Evolutionary conservation across 306 rosid genomes (phyloP), one percentile per base, ranked within the genome.

Genomic region (Prunus padus): DNA sequence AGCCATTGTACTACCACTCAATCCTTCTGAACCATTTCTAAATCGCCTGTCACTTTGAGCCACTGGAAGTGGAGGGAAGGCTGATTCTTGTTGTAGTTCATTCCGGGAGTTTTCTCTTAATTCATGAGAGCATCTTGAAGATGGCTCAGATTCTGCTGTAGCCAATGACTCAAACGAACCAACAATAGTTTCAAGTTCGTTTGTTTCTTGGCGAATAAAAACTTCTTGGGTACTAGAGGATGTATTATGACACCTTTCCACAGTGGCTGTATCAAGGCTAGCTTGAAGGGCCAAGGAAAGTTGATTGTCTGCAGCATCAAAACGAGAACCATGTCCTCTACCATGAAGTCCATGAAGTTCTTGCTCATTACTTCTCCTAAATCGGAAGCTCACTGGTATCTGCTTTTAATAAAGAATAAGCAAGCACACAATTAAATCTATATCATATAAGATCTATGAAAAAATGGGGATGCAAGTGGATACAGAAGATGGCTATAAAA

Each of bases 381-480:
- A 92, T 44, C 80, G 83, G 45, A 95, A 92, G 71, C 97, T 90
- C 49, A 97, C 89, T 25, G 98, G 97, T 83, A 95, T 92, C 98
- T 95, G 84, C 31, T 64, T 62, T 31, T 64, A 47, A 30, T 10
- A 47, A 47, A 68, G 31, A 30, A 18, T 16, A 26, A 45, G 61
- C 20, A 55, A 28, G 40, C 44, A 26, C 44, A 69, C 3, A 12
- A 19, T 51, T 50, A 30, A 61, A 69, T 50, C 31, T 33, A 37
- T 56, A 69, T 19, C 19, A 20, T 30, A 46, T 12, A 73, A 50
- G 60, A 80, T 64, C 71, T 20, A 73, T 15, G 14, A 15, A 46
- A 47, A 18, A 14, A 14, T 8, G 20, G 15, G 57, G 59, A 28
- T 18, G 30, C 25, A 18, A 65, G 63, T 30, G 19, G 30, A 30